Evolutionary conservation across 176 grass and related monocot species (phyloP), one percentile per base, ranked within the genome.

Genomic region (Cenchrus americanus): DNA sequence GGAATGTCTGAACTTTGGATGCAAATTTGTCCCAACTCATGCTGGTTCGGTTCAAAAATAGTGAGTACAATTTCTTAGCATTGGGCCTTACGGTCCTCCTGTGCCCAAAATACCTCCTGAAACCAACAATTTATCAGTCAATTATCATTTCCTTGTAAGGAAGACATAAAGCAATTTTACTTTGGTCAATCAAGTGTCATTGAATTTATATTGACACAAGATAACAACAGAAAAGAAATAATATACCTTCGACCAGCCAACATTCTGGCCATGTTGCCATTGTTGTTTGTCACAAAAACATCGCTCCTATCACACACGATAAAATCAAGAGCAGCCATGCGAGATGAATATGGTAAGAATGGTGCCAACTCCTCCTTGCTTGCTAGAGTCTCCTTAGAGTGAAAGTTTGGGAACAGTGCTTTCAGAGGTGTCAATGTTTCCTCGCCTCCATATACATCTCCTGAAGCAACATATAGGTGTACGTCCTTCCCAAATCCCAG

Each of bases 181-280:
- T 58, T 67, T 79, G 34, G 32, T 32, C 47, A 77, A 83, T 77
- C 22, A 65, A 71, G 26, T 52, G 30, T 8, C 44, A 69, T 27
- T 32, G 3, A 83, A 72, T 69, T 19, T 70, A 77, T 63, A 75
- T n/a, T 41, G 53, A 7, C 18, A 27, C 7, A 14, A 14, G 47
- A 66, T 42, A 71, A 69, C 10, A 19, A n/a, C 1, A 24, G 48
- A 82, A 74, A 55, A 8, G 10, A 60, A 54, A 78, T 9, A 52
- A 34, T 94, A 34, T 94, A 96, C 97, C 97, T 99, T 87, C 89
- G 82, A 63, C 97, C 97, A 43, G 97, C 97, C 83, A 99, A 84
- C 78, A 99, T 99, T 80, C 84, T 92, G 14, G 97, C 97, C 97
- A 99, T 99, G 78, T 99, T 99, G 73, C 97, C 97, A 55, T 99